Percentiles rank a stretch among this genome's conserved stretches.
Evolutionary conservation across 345 rosid genomes (phyloP).

Genomic region (Eucalyptus tenuipes): DNA sequence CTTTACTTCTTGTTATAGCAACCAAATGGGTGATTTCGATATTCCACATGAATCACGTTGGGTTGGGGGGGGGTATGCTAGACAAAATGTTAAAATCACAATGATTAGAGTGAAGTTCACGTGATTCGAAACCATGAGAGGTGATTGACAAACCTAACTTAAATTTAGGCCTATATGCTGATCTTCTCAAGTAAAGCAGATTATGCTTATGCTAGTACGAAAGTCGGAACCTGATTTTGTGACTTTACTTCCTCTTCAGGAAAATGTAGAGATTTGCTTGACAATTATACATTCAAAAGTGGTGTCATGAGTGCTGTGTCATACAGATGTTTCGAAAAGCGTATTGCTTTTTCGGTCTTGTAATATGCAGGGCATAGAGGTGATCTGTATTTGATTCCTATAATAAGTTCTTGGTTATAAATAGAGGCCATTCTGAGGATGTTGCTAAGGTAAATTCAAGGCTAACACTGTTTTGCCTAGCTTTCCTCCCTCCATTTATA

Average conservation of each 20-base stretch:
- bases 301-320: fast-evolving
- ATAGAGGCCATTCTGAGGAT: neutral
- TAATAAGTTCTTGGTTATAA: neutral
- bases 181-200: neutral
- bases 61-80: neutral
- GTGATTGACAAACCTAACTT: neutral
- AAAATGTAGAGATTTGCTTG: neutral
- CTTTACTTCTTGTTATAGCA: neutral
- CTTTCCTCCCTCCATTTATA: neutral
- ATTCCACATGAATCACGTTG: fast-evolving
- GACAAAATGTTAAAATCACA: neutral
- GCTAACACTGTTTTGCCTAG: neutral
- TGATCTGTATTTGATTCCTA: neutral
- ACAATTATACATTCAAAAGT: neutral
- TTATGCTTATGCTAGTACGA: neutral
- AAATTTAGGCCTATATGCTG: neutral
- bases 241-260: neutral
- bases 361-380: neutral
- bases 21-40: neutral
- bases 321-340: fast-evolving
- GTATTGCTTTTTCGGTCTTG: neutral
- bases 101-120: neutral
- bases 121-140: neutral
- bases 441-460: neutral
- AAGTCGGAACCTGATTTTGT: neutral